These are phyloP conservation scores for Juglanconis sp. DNA, from an alignment of 2,329 filamentous ascomycete species.

Conservation along the genomic window DNA sequence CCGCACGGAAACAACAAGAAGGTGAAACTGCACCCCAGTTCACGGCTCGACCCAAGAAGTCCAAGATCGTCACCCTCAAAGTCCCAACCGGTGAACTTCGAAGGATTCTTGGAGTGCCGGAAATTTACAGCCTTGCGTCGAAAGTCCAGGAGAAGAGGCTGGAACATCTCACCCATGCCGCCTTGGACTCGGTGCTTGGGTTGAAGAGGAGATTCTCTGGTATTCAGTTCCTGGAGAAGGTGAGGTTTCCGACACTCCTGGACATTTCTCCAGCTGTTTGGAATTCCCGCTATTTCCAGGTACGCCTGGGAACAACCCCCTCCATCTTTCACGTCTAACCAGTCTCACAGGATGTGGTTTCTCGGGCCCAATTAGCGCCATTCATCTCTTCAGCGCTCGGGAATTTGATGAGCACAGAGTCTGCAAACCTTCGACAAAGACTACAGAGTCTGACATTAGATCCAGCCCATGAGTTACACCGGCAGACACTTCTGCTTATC, in stretches of 20 bases:
- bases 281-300: slow-evolving; percentile 14
- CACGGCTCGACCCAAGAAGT: not conserved
- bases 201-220: not conserved
- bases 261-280: slow-evolving; percentile 17
- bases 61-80: not conserved
- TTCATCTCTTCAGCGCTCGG: slow-evolving; percentile 10
- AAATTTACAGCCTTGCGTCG: not conserved
- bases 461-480: not conserved
- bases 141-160: slow-evolving; percentile 6
- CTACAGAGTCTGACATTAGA: not conserved
- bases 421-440: not conserved
- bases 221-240: not conserved
- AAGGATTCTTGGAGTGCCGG: not conserved
- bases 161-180: slow-evolving; percentile 1
- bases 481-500: not conserved
- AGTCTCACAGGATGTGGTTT: not conserved
- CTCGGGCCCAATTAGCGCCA: slow-evolving; percentile 1
- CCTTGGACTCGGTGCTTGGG: slow-evolving; percentile 5
- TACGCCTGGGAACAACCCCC: not conserved
- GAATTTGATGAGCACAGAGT: slow-evolving; percentile 1
- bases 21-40: not conserved
- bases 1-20: not conserved
- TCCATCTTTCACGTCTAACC: not conserved
- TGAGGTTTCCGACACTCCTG: slow-evolving; percentile 1
- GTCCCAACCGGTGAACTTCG: not conserved